Evolutionary conservation across 2,329 filamentous ascomycete species (phyloP).

Genomic region (Fusarium haematococcum): DNA sequence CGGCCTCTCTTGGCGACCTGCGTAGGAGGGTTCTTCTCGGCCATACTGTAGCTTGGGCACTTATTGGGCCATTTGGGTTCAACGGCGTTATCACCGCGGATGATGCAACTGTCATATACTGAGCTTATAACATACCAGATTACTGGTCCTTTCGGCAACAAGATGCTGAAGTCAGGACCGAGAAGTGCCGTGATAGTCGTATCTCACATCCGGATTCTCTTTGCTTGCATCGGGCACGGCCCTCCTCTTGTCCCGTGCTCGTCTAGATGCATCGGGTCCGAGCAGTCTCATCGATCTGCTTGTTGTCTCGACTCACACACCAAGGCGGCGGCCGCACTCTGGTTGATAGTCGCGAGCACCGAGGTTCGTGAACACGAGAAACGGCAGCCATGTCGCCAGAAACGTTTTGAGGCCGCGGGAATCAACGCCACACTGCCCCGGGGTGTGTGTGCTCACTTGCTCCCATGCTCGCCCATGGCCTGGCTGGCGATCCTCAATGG

Average conservation of each 20-base stretch:
- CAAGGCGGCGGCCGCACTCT: background rate
- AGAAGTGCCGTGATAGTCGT: constrained; percentile 14
- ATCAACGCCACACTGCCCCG: background rate
- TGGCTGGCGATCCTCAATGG: background rate
- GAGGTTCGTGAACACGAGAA: background rate
- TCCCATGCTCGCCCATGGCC: background rate
- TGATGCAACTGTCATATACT: constrained; percentile 10
- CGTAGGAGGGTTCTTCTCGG: constrained; percentile 8
- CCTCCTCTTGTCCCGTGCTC: constrained; percentile 16
- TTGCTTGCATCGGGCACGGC: constrained; percentile 16
- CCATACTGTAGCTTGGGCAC: constrained; percentile 2
- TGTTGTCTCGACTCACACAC: background rate
- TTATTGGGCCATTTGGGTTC: background rate
- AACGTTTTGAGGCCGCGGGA: background rate
- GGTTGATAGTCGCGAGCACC: background rate
- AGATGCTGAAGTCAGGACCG: background rate
- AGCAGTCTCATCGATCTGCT: background rate
- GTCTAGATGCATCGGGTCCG: background rate
- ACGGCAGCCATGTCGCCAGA: background rate
- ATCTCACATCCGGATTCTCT: background rate
- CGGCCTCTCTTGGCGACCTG: constrained; percentile 14
- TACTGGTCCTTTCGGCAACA: background rate
- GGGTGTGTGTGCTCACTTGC: background rate
- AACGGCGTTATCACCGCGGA: constrained; percentile 5
- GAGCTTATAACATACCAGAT: background rate